These are phyloP conservation scores for Tephrocybe sp. DNA, from an alignment of 768 basidiomycete genomes.

Conservation along the genomic window DNA sequence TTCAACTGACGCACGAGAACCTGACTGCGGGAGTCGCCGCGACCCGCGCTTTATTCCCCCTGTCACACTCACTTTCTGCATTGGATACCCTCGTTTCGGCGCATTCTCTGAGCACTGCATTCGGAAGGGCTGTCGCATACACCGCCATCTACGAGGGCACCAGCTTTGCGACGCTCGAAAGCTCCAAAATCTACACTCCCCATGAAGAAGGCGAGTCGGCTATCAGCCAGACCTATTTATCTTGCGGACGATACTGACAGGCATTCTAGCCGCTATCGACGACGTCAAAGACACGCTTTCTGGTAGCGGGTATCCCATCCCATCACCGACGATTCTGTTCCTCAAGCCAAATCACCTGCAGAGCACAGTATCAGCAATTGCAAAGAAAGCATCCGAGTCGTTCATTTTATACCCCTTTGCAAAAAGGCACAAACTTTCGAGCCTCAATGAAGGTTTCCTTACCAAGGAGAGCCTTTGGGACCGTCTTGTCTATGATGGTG, in stretches of 20 bases:
- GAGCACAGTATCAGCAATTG: conserved; percentile 50
- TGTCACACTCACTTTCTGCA: conserved; percentile 61
- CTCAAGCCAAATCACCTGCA: conserved; percentile 61
- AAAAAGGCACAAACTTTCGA: conserved; percentile 74
- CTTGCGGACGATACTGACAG: not conserved
- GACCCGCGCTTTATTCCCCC: conserved; percentile 70
- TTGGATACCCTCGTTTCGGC: conserved; percentile 79
- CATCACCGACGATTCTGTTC: conserved; percentile 80
- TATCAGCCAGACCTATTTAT: not conserved
- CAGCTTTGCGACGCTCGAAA: conserved; percentile 65
- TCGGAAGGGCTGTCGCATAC: conserved; percentile 78
- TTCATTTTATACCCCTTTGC: conserved; percentile 59
- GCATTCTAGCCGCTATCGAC: conserved; percentile 16
- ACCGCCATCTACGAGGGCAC: conserved; percentile 74
- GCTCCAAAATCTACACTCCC: conserved; percentile 47
- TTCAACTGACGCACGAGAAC: conserved; percentile 78
- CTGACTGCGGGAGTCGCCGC: conserved; percentile 88
- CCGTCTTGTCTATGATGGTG: conserved; percentile 66
- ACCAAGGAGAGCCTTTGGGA: conserved; percentile 86
- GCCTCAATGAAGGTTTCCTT: conserved; percentile 68
- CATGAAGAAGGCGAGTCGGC: conserved; percentile 35
- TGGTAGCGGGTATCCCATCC: conserved; percentile 50
- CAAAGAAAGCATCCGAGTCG: conserved; percentile 51
- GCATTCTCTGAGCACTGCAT: conserved; percentile 69
- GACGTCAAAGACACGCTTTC: conserved; percentile 48